A percentile compares a stretch with the other conserved stretches of the same genome.
Evolutionary conservation across 495 filamentous ascomycete species (phyloP).

Genomic region (Margaritispora aquatica): DNA sequence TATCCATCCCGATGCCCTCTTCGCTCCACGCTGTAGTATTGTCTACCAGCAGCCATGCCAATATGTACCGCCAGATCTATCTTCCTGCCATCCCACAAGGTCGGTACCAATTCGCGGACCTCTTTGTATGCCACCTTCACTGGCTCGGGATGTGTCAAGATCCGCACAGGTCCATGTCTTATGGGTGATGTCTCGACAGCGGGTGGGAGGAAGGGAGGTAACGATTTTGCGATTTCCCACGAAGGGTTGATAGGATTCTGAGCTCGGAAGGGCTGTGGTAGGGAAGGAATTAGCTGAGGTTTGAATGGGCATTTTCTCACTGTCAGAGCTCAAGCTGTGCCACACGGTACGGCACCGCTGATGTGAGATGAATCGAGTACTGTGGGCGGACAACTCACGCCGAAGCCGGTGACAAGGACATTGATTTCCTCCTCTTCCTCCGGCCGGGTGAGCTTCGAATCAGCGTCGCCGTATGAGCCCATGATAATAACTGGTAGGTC

Average conservation of each 20-base stretch:
- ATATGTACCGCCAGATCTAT: slow-evolving; percentile 71
- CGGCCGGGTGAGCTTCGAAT: neutral
- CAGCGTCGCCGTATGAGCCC: slow-evolving; percentile 2
- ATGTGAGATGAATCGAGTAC: slow-evolving; percentile 3
- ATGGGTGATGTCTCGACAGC: slow-evolving; percentile 42
- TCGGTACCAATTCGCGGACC: slow-evolving; percentile 57
- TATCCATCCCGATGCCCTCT: slow-evolving; percentile 74
- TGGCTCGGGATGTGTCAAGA: slow-evolving; percentile 46
- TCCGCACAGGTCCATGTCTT: slow-evolving; percentile 28
- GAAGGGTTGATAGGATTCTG: slow-evolving; percentile 63
- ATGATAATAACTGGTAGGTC: neutral
- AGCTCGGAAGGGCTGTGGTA: slow-evolving; percentile 56
- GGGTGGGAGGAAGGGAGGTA: slow-evolving; percentile 39
- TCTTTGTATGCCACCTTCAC: slow-evolving; percentile 63
- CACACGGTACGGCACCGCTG: neutral
- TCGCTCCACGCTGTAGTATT: slow-evolving; percentile 63
- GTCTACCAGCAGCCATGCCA: slow-evolving; percentile 68
- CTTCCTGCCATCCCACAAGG: slow-evolving; percentile 37
- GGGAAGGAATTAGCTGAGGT: slow-evolving; percentile 4
- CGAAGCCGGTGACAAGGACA: slow-evolving; percentile 69
- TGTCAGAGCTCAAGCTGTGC: neutral
- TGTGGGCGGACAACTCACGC: slow-evolving; percentile 40
- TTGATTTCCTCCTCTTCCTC: slow-evolving; percentile 46
- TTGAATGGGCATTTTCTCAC: neutral
- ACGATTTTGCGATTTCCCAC: slow-evolving; percentile 57